A percentile compares a stretch with the other conserved stretches of the same genome.
Evolutionary conservation across 768 basidiomycete genomes (phyloP).

Genomic region (Termitomyces sp.): DNA sequence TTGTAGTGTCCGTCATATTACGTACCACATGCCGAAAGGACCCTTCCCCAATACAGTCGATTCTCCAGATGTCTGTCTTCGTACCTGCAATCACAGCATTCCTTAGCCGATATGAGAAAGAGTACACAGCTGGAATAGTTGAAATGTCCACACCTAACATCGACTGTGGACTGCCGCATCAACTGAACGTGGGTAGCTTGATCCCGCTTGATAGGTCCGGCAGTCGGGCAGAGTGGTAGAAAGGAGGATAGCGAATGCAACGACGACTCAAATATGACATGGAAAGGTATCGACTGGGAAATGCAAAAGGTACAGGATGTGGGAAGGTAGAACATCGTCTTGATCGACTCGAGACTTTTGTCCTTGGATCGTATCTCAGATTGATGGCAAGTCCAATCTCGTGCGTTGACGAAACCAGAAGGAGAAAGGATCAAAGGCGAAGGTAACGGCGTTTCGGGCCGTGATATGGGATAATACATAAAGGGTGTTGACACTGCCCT

Average conservation of each 20-base stretch:
- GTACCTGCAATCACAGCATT: slow-evolving; percentile 40
- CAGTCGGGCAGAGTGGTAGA: slow-evolving; percentile 49
- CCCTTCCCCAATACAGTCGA: slow-evolving; percentile 61
- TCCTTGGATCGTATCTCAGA: slow-evolving; percentile 34
- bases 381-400: slow-evolving; percentile 47
- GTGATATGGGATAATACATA: slow-evolving; percentile 59
- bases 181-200: slow-evolving; percentile 51
- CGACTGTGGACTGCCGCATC: slow-evolving; percentile 63
- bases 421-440: slow-evolving; percentile 28
- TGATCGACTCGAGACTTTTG: slow-evolving; percentile 33
- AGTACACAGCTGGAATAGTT: not conserved
- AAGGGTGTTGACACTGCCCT: slow-evolving; percentile 52
- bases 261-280: slow-evolving; percentile 54
- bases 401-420: slow-evolving; percentile 35
- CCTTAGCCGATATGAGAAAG: slow-evolving; percentile 20
- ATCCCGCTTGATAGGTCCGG: slow-evolving; percentile 22
- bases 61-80: slow-evolving; percentile 70
- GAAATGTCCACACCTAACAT: slow-evolving; percentile 39
- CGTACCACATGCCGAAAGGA: slow-evolving; percentile 51
- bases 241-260: slow-evolving; percentile 53
- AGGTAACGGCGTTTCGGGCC: slow-evolving; percentile 51
- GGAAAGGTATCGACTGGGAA: slow-evolving; percentile 58
- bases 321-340: slow-evolving; percentile 44
- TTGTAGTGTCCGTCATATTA: slow-evolving; percentile 1
- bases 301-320: slow-evolving; percentile 54